Conservation (phyloP, 1,284 basidiomycete species). For the Takashimella koratensis region DNA sequence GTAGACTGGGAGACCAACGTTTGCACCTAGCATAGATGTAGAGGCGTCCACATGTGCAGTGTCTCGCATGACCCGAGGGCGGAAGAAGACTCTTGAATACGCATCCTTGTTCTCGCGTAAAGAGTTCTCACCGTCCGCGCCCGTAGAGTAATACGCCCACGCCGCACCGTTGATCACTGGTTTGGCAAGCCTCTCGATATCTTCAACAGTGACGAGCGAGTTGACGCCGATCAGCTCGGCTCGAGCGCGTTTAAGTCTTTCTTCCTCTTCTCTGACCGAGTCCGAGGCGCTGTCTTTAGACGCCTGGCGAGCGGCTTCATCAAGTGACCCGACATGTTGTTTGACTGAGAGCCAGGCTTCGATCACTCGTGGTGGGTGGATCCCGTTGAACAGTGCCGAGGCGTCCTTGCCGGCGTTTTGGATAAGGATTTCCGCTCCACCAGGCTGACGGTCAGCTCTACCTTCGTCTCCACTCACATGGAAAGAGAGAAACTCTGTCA, state of each 20-base stretch:
- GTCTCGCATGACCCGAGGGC: constrained; percentile 68
- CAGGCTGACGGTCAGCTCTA: constrained; percentile 19
- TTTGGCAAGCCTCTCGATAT: constrained; percentile 54
- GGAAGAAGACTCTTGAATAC: constrained; percentile 75
- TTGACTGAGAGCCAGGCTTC: constrained; percentile 12
- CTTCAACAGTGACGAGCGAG: constrained; percentile 30
- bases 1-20: constrained; percentile 70
- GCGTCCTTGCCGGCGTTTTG: constrained; percentile 34
- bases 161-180: constrained; percentile 65
- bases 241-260: constrained; percentile 22
- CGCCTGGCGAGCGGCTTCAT: too few species aligned
- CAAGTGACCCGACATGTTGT: constrained; percentile 22
- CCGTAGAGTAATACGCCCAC: constrained; percentile 73
- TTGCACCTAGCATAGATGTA: constrained; percentile 68
- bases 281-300: not conserved
- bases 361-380: constrained; percentile 25
- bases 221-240: constrained; percentile 29
- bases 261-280: constrained; percentile 11
- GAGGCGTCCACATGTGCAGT: constrained; percentile 66
- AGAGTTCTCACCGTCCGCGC: constrained; percentile 67
- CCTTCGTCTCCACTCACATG: constrained; percentile 14
- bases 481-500: constrained; percentile 23
- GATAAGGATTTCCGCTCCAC: constrained; percentile 31
- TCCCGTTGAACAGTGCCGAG: constrained; percentile 18
- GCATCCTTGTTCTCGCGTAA: constrained; percentile 62